Percentiles rank a stretch among this genome's conserved stretches.
Conservation (phyloP, 164 flowering plant species). For the Stephania japonica region DNA sequence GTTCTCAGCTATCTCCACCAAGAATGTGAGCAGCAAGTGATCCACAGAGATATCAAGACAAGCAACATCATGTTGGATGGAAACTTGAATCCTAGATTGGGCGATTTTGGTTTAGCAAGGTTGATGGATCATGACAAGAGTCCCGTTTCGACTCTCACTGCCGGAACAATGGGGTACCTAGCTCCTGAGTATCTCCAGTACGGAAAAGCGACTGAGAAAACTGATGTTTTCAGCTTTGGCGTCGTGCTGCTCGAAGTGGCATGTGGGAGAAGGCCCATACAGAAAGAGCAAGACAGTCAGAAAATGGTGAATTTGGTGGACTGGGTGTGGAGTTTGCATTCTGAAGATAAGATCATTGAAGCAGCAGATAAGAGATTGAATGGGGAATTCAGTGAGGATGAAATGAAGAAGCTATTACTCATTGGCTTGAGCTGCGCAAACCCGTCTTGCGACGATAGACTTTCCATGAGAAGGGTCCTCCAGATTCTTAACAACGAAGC, state of each 20-base stretch:
- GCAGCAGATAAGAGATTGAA: slow-evolving; percentile 67
- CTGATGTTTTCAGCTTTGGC: slow-evolving; percentile 85
- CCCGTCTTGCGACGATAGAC: slow-evolving; percentile 68
- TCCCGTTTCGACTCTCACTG: slow-evolving; percentile 84
- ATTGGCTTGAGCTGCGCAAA: slow-evolving; percentile 81
- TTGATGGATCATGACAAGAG: slow-evolving; percentile 88
- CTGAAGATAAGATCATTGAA: slow-evolving; percentile 54
- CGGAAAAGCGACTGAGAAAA: slow-evolving; percentile 89
- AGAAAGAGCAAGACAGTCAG: slow-evolving; percentile 37
- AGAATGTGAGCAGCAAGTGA: slow-evolving; percentile 92
- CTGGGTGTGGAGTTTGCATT: slow-evolving; percentile 74
- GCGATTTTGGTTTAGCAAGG: slow-evolving; percentile 88
- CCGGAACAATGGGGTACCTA: slow-evolving; percentile 94
- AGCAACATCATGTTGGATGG: slow-evolving; percentile 78
- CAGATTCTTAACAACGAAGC: slow-evolving; percentile 77
- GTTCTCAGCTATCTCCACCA: slow-evolving; percentile 67
- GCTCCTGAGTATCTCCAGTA: slow-evolving; percentile 95
- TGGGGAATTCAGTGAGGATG: slow-evolving; percentile 53
- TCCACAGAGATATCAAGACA: slow-evolving; percentile 85
- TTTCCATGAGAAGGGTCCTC: slow-evolving; percentile 73
- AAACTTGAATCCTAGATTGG: slow-evolving; percentile 63
- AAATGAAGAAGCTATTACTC: slow-evolving; percentile 66
- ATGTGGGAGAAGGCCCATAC: slow-evolving; percentile 87
- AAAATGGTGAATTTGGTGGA: slow-evolving; percentile 74
- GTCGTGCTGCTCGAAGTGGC: slow-evolving; percentile 86